Base-by-base conservation (phyloP, 1,284 basidiomycete species). In the Moesziomyces sp. region DNA sequence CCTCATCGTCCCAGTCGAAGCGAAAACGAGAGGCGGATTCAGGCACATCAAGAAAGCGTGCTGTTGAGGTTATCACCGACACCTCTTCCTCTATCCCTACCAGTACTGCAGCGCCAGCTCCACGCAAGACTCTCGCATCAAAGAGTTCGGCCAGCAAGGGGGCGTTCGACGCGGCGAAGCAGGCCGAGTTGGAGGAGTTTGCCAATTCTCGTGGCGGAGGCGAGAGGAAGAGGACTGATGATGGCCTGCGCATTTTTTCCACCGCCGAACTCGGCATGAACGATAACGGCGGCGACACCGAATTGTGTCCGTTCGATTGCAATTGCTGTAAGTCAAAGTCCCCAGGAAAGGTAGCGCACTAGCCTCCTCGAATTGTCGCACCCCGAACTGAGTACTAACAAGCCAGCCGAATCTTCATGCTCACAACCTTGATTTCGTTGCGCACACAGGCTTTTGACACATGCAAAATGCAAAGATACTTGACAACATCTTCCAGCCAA, bases 251-350 rank as follows among this genome's bases (percentile, higher is more conserved):
- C 7, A 69, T 74, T 46, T 74, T 61, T 38, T 58, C 71, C 3
- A 46, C 26, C 3, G 40, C 43, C 19, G 71, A 74, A 18, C 46
- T 74, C 0, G 28, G 42, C 7, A 7, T 74, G 4, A 40, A 40
- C 38, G 55, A 55, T 9, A 19, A 68, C 5, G 70, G 70, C 4
- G 60, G 50, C 3, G 58, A 61, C 34, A 69, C 65, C 3, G 40
- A 40, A 0, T 24, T 55, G 5, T 74, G 71, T 40, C 71, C 71
- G 4, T 74, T 74, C 19, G 71, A 74, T 49, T 74, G 71, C 23
- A 23, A 68, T 19, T 74, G 71, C 48, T 74, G 71, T 55, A 57
- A 28, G 57, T 59, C 21, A 2, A 21, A 21, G 21, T 21, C 21
- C 23, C 23, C 47, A 34, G 21, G 21, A 21, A 21, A 21, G 21